phyloP scores from a whole-genome alignment of 1,284 basidiomycete species.

The Ustilago hordei region DNA sequence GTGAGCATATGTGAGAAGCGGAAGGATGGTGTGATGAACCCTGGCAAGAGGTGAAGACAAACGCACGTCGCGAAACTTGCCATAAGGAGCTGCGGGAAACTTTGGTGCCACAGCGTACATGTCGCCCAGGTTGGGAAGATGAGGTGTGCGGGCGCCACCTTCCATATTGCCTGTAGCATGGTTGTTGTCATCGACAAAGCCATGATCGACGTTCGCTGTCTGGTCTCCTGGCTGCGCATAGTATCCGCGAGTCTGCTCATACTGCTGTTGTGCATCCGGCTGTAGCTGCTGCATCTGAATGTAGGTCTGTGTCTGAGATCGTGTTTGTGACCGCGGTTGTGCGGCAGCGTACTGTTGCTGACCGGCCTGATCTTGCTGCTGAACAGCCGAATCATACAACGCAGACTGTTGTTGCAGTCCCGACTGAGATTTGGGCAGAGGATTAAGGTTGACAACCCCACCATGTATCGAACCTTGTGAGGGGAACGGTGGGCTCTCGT shows the following conservation, averaged over 20 bases:
- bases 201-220: background rate
- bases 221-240: slow-evolving; percentile 7
- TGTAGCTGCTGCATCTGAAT: slow-evolving; percentile 2
- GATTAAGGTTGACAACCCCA: slow-evolving; percentile 9
- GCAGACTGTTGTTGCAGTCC: slow-evolving; percentile 1
- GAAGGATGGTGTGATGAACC: slow-evolving; percentile 50
- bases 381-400: slow-evolving; percentile 1
- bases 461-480: slow-evolving; percentile 11
- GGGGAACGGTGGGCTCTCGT: slow-evolving; percentile 3
- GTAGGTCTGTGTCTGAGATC: background rate
- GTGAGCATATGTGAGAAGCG: slow-evolving; percentile 49
- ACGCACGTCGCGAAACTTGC: slow-evolving; percentile 20
- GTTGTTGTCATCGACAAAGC: background rate
- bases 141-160: slow-evolving; percentile 13
- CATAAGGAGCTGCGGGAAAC: slow-evolving; percentile 30
- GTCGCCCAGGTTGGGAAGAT: slow-evolving; percentile 24
- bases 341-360: slow-evolving; percentile 4
- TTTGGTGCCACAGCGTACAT: slow-evolving; percentile 27
- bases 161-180: background rate
- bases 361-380: slow-evolving; percentile 1
- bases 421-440: background rate
- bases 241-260: slow-evolving; percentile 8
- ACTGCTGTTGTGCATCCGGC: slow-evolving; percentile 5
- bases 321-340: background rate
- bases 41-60: slow-evolving; percentile 26